Percentiles rank a stretch among this genome's conserved stretches.
phyloP scores from a whole-genome alignment of 257 asterid species.

The Nicotiana knightiana region DNA sequence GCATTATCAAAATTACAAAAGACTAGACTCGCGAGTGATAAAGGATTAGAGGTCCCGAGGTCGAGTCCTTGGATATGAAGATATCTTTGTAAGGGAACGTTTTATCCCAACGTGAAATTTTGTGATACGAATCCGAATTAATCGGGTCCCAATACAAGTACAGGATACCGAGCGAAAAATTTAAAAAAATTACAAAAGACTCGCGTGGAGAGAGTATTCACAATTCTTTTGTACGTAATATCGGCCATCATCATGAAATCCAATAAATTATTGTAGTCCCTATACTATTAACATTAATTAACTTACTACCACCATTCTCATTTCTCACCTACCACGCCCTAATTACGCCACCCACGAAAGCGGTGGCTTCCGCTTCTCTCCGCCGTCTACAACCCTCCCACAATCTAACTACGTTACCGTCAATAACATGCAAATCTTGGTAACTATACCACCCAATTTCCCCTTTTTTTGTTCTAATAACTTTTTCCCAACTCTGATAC shows the following conservation, averaged over 20 bases:
- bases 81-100: too few species aligned
- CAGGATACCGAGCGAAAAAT: too few species aligned
- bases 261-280: background rate
- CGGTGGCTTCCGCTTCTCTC: slow-evolving; percentile 14
- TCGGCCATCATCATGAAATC: background rate
- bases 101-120: too few species aligned
- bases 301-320: background rate
- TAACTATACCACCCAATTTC: slow-evolving; percentile 51
- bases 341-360: slow-evolving; percentile 15
- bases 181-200: background rate
- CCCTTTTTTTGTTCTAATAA: slow-evolving; percentile 42
- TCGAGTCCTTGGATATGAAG: too few species aligned
- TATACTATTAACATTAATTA: background rate
- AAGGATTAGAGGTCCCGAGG: too few species aligned
- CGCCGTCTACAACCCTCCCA: slow-evolving; percentile 50
- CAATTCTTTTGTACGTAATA: background rate
- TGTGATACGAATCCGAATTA: too few species aligned
- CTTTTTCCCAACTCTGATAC: slow-evolving; percentile 35
- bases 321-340: slow-evolving; percentile 17
- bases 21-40: too few species aligned
- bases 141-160: too few species aligned
- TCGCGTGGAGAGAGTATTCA: background rate
- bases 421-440: slow-evolving; percentile 49
- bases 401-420: slow-evolving; percentile 63
- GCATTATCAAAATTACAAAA: background rate